Conservation (phyloP, 2,329 filamentous ascomycete genomes). For the Claviceps sorghi region DNA sequence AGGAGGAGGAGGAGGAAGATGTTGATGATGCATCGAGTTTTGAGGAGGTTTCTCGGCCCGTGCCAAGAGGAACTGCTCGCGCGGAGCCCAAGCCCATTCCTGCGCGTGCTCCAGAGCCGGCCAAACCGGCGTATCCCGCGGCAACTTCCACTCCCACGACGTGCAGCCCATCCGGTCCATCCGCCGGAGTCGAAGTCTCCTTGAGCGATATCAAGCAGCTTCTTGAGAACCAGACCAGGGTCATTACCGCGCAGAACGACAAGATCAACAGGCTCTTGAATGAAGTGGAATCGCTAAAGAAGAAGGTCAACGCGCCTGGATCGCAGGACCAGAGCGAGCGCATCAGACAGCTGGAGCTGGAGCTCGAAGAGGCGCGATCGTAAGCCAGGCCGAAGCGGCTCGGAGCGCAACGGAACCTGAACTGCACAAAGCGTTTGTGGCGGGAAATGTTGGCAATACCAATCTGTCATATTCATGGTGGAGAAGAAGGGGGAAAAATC, state of each 20-base stretch:
- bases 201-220: slow-evolving; percentile 65
- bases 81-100: slow-evolving; percentile 27
- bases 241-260: slow-evolving; percentile 62
- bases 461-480: background rate
- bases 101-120: slow-evolving; percentile 9
- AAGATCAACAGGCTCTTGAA: slow-evolving; percentile 55
- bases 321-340: slow-evolving; percentile 51
- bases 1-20: slow-evolving; percentile 45
- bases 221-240: slow-evolving; percentile 61
- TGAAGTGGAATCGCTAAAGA: slow-evolving; percentile 72
- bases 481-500: background rate
- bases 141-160: slow-evolving; percentile 16
- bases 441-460: background rate
- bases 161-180: slow-evolving; percentile 18
- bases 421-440: background rate
- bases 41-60: slow-evolving; percentile 67
- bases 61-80: slow-evolving; percentile 38
- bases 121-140: slow-evolving; percentile 20
- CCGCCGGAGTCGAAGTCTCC: slow-evolving; percentile 41
- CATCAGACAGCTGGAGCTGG: slow-evolving; percentile 52
- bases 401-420: background rate
- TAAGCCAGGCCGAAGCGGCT: slow-evolving; percentile 14
- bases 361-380: slow-evolving; percentile 49
- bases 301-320: slow-evolving; percentile 41
- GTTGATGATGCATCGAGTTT: slow-evolving; percentile 65